Conservation (phyloP, 2,329 filamentous ascomycete species). For the Aspergillus chevalieri region DNA sequence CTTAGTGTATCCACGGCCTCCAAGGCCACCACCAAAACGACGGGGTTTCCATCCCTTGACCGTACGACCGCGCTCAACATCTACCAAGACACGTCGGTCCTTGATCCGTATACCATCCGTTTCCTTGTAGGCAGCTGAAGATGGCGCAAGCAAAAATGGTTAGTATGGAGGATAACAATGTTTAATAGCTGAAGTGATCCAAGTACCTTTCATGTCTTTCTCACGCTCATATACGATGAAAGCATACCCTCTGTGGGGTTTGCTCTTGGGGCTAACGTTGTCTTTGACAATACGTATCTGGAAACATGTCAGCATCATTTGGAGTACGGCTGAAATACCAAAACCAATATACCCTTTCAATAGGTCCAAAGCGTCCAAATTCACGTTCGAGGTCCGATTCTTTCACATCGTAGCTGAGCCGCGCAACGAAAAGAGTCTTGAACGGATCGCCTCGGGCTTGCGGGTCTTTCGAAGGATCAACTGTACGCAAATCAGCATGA, state of each 20-base stretch:
- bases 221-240: conserved; percentile 97
- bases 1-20: conserved; percentile 89
- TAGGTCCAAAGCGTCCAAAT: conserved; percentile 87
- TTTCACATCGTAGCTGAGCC: conserved; percentile 82
- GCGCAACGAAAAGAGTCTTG: conserved; percentile 87
- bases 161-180: conserved; percentile 19
- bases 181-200: conserved; percentile 1
- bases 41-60: conserved; percentile 90
- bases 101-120: conserved; percentile 88
- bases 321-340: not conserved
- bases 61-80: conserved; percentile 92
- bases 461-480: conserved; percentile 74
- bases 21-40: conserved; percentile 84
- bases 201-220: conserved; percentile 96
- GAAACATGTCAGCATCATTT: conserved; percentile 12
- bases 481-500: conserved; percentile 38
- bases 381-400: conserved; percentile 88
- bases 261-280: conserved; percentile 60
- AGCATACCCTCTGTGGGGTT: conserved; percentile 81
- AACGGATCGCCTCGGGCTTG: conserved; percentile 91
- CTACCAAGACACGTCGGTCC: conserved; percentile 84
- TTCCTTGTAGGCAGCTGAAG: conserved; percentile 80
- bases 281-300: conserved; percentile 85
- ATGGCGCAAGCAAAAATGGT: conserved; percentile 17
- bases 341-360: conserved; percentile 66